phyloP scores from a whole-genome alignment of 1,284 basidiomycete species.

The Heliocybe sulcata region DNA sequence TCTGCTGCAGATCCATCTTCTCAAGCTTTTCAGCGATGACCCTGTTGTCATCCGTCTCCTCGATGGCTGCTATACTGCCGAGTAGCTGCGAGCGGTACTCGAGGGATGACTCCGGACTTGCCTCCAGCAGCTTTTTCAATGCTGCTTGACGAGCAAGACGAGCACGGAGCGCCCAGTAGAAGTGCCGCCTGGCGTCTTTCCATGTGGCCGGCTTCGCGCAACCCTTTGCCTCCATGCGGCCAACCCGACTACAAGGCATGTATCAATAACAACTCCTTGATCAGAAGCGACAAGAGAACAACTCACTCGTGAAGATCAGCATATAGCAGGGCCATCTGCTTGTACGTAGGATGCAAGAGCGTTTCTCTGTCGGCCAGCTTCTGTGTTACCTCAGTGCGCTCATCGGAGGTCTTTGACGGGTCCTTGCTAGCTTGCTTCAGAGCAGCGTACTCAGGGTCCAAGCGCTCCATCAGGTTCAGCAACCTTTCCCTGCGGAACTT shows the following conservation, averaged over 20 bases:
- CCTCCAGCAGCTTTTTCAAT: slow-evolving; percentile 48
- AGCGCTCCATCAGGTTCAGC: slow-evolving; percentile 86
- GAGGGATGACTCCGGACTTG: slow-evolving; percentile 52
- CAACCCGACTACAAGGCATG: slow-evolving; percentile 66
- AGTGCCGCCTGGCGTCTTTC: slow-evolving; percentile 86
- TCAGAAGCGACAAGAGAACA: neutral
- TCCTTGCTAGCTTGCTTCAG: slow-evolving; percentile 82
- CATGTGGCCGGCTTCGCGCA: slow-evolving; percentile 81
- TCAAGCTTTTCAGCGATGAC: slow-evolving; percentile 57
- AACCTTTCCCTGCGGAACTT: slow-evolving; percentile 92
- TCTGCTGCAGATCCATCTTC: slow-evolving; percentile 54
- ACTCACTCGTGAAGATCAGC: slow-evolving; percentile 94
- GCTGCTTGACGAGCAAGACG: slow-evolving; percentile 64
- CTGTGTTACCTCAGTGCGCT: slow-evolving; percentile 63
- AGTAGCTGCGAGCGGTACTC: slow-evolving; percentile 57
- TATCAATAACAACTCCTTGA: neutral
- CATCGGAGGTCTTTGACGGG: slow-evolving; percentile 60
- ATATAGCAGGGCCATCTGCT: slow-evolving; percentile 90
- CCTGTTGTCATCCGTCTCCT: slow-evolving; percentile 43
- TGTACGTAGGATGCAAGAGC: slow-evolving; percentile 84
- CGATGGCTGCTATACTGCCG: slow-evolving; percentile 48
- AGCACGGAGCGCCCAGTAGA: slow-evolving; percentile 93
- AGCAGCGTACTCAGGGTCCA: slow-evolving; percentile 80
- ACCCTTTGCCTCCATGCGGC: slow-evolving; percentile 98
- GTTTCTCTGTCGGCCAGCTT: slow-evolving; percentile 77